Conservation (phyloP, 495 filamentous ascomycete species). For the Penicillium cinerascens region DNA sequence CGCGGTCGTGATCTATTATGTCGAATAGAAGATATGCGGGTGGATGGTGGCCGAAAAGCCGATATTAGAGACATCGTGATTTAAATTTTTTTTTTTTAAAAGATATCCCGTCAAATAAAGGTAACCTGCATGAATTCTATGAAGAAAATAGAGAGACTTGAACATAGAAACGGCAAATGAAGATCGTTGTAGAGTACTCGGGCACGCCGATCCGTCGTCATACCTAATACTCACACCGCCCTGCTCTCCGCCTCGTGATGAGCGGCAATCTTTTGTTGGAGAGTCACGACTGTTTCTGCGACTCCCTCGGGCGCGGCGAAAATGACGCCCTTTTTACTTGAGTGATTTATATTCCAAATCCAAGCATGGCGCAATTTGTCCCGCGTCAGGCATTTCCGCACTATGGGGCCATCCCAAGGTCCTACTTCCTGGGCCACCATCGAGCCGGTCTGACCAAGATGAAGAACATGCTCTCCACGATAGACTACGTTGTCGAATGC, state of each 20-base stretch:
- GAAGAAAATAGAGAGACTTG: neutral
- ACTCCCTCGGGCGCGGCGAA: neutral
- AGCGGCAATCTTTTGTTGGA: conserved; percentile 14
- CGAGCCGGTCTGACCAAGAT: conserved; percentile 77
- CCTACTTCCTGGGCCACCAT: conserved; percentile 98
- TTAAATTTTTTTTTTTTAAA: too few species aligned
- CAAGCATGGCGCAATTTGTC: conserved; percentile 52
- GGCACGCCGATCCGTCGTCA: too few species aligned
- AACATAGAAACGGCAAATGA: neutral
- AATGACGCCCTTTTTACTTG: conserved; percentile 8
- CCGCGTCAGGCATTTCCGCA: conserved; percentile 69
- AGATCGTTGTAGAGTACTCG: neutral
- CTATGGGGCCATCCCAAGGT: conserved; percentile 70
- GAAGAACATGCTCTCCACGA: conserved; percentile 73
- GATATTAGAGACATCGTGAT: conserved; percentile 34
- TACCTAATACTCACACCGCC: conserved; percentile 3
- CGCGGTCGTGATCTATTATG: conserved; percentile 20
- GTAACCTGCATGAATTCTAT: neutral
- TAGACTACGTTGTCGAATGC: conserved; percentile 91
- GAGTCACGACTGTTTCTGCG: neutral
- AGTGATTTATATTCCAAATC: neutral
- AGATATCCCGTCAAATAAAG: too few species aligned
- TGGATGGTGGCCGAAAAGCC: conserved; percentile 37
- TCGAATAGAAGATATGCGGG: conserved; percentile 22
- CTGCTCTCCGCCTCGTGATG: conserved; percentile 1